Percentiles rank a stretch among this genome's conserved stretches.
Evolutionary conservation across 2,329 filamentous ascomycete species (phyloP).

Genomic region (Amphichorda felina): DNA sequence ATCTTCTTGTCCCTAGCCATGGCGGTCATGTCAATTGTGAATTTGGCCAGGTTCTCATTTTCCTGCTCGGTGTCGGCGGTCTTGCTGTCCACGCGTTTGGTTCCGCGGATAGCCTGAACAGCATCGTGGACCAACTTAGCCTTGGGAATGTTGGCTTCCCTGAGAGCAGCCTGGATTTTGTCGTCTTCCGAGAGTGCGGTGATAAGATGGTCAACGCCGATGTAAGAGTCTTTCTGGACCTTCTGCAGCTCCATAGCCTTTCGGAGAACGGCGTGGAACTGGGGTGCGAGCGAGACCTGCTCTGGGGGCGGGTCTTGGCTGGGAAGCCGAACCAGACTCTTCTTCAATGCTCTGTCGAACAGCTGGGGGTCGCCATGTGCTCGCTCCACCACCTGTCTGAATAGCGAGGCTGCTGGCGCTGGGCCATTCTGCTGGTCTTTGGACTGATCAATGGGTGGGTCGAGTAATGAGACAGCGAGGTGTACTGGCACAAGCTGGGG

Average conservation of each 20-base stretch:
- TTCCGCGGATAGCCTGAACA: conserved; percentile 85
- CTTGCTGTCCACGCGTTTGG: conserved; percentile 87
- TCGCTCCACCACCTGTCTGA: conserved; percentile 87
- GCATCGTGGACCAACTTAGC: conserved; percentile 81
- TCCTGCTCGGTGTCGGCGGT: conserved; percentile 88
- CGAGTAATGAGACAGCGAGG: conserved; percentile 71
- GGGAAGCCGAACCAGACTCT: conserved; percentile 76
- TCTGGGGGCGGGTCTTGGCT: conserved; percentile 94
- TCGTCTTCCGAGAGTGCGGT: conserved; percentile 70
- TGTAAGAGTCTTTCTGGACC: conserved; percentile 92
- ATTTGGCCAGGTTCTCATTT: conserved; percentile 93
- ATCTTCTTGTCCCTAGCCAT: conserved; percentile 97
- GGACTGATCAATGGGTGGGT: conserved; percentile 62
- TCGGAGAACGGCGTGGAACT: conserved; percentile 71
- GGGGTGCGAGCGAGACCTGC: conserved; percentile 68
- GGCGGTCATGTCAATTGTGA: conserved; percentile 96
- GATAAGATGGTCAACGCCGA: conserved; percentile 92
- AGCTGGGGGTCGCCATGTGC: conserved; percentile 87
- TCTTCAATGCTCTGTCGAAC: conserved; percentile 84
- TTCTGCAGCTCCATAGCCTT: conserved; percentile 84
- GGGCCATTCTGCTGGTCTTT: conserved; percentile 74
- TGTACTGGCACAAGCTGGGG: conserved; percentile 85
- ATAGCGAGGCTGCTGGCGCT: conserved; percentile 57
- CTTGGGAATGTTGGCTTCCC: conserved; percentile 85
- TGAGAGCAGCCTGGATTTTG: conserved; percentile 60